These are phyloP conservation scores for Cocos nucifera DNA, from an alignment of 176 grass and related monocot species.

Conservation along the genomic window DNA sequence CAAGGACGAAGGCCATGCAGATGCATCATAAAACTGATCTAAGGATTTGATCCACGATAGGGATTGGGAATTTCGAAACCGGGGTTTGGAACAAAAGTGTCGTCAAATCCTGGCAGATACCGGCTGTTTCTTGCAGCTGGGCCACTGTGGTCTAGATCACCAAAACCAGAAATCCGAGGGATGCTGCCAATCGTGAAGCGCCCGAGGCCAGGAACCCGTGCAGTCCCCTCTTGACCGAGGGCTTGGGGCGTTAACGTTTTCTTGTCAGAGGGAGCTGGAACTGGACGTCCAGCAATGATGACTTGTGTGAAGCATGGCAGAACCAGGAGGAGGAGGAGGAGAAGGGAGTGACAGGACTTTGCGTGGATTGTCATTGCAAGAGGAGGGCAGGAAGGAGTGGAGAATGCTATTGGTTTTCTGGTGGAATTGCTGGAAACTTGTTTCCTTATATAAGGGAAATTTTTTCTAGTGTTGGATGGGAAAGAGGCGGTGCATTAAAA, in stretches of 20 bases:
- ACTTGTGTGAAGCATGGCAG: neutral
- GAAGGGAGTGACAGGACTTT: neutral
- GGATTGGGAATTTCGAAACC: slow-evolving; percentile 18
- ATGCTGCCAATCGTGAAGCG: neutral
- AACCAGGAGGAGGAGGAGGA: neutral
- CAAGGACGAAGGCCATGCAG: too few species aligned
- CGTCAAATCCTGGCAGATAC: slow-evolving; percentile 7
- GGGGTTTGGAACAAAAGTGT: slow-evolving; percentile 19
- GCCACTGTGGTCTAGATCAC: slow-evolving; percentile 6
- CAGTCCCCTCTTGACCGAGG: neutral
- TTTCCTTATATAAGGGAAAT: neutral
- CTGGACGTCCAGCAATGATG: neutral
- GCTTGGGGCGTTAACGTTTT: neutral
- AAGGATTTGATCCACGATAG: neutral
- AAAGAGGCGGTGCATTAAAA: slow-evolving; percentile 5
- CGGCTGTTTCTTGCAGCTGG: neutral
- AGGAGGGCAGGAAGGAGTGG: neutral
- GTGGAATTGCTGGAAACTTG: neutral
- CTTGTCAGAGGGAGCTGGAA: neutral
- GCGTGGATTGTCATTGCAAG: neutral
- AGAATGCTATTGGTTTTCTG: neutral
- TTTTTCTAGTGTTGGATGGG: neutral
- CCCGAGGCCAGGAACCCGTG: neutral
- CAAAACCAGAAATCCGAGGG: neutral
- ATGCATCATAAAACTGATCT: too few species aligned